phyloP scores from a whole-genome alignment of 192 early-diverging fungal genomes.

The Ambispora gerdemannii region DNA sequence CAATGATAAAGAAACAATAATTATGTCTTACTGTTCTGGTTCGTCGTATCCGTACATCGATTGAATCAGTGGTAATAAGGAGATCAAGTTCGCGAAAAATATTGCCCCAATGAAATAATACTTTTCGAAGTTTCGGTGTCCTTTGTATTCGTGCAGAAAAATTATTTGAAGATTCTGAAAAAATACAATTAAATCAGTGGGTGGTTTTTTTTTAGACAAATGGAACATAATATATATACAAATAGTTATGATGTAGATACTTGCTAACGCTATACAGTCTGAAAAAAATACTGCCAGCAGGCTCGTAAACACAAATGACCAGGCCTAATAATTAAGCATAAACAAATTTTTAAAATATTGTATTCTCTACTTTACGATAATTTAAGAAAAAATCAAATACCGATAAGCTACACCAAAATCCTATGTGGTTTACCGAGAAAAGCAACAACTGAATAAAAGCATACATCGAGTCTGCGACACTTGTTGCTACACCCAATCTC shows the following conservation, averaged over 20 bases:
- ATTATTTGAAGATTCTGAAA: constrained; percentile 8
- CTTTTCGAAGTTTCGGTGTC: constrained; percentile 5
- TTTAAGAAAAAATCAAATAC: neutral
- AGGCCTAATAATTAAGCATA: neutral
- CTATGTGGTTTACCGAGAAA: neutral
- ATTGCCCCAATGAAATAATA: neutral
- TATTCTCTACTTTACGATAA: neutral
- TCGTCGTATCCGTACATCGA: constrained; percentile 16
- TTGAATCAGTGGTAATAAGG: neutral
- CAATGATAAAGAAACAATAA: neutral
- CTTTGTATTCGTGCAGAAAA: constrained; percentile 10
- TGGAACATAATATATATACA: neutral
- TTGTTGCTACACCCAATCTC: neutral
- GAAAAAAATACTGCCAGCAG: neutral
- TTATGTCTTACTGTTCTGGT: constrained; percentile 8
- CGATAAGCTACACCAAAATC: neutral
- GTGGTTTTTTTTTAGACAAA: neutral
- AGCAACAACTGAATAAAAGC: neutral
- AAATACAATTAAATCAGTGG: neutral
- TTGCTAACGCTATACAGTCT: constrained; percentile 16
- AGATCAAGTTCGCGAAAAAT: neutral
- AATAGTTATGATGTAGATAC: neutral
- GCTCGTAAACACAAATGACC: neutral
- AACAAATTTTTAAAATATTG: neutral
- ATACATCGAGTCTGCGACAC: neutral